Percentiles rank a stretch among this genome's conserved stretches.
Evolutionary conservation across 306 rosid species (phyloP).

Genomic region (Cucurbita moschata): DNA sequence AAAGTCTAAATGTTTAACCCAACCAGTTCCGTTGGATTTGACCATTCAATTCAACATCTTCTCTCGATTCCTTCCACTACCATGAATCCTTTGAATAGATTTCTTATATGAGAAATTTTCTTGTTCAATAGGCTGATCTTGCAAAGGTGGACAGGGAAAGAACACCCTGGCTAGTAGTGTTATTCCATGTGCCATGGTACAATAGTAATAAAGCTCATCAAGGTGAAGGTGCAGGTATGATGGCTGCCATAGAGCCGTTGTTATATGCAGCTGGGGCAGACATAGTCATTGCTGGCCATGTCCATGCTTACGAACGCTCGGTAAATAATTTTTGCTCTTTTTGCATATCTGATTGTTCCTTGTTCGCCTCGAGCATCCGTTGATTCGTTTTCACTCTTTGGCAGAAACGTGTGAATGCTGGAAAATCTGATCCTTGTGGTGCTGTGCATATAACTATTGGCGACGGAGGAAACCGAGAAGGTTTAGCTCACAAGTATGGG

Average conservation of each 20-base stretch:
- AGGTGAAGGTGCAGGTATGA: constrained; percentile 72
- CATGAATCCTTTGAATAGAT: not conserved
- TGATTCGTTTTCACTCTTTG: not conserved
- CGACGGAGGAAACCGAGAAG: constrained; percentile 92
- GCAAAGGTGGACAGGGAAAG: constrained; percentile 57
- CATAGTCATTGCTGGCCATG: constrained; percentile 67
- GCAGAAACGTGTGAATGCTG: constrained; percentile 59
- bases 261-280: constrained; percentile 68
- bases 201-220: constrained; percentile 78
- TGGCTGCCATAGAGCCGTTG: constrained; percentile 70
- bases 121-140: constrained; percentile 45
- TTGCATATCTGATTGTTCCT: not conserved
- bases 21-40: not conserved
- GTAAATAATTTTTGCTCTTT: constrained; percentile 19
- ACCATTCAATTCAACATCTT: not conserved
- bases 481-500: constrained; percentile 57
- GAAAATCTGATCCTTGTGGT: constrained; percentile 60
- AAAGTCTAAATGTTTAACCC: not conserved
- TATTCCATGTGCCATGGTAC: constrained; percentile 90
- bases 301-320: constrained; percentile 89
- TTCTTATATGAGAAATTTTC: not conserved
- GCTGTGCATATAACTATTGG: constrained; percentile 82
- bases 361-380: not conserved
- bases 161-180: constrained; percentile 76
- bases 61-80: not conserved